A percentile compares a stretch with the other conserved stretches of the same genome.
Conservation (phyloP, 2,329 filamentous ascomycete species). For the Ophiostoma sp. region DNA sequence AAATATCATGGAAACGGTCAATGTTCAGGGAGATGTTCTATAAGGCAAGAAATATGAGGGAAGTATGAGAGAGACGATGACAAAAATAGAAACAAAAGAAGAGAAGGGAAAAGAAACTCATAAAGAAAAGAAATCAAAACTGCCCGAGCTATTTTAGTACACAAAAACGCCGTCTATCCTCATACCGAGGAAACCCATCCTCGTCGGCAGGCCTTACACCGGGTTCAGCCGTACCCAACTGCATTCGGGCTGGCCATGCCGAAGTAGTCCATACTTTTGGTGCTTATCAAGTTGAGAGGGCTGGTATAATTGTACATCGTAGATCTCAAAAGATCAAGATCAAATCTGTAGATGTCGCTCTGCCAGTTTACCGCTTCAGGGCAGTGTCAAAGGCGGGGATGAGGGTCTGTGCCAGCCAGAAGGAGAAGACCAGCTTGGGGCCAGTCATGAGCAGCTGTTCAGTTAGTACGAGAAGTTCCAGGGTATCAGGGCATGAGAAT, state of each 20-base stretch:
- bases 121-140: constrained; percentile 2
- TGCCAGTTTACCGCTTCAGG: constrained; percentile 25
- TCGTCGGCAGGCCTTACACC: not conserved
- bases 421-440: constrained; percentile 97
- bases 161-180: constrained; percentile 23
- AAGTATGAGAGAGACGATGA: constrained; percentile 4
- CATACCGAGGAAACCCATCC: constrained; percentile 5
- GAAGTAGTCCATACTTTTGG: not conserved
- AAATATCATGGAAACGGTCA: not conserved
- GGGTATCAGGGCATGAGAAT: not conserved
- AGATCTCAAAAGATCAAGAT: not conserved
- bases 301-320: not conserved
- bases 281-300: not conserved
- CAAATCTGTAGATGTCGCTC: not conserved
- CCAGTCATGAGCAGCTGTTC: constrained; percentile 87
- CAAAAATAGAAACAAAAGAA: constrained; percentile 6
- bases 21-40: constrained; percentile 14
- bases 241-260: not conserved
- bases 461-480: not conserved
- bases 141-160: constrained; percentile 20
- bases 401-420: constrained; percentile 97
- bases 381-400: constrained; percentile 76
- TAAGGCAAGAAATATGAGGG: constrained; percentile 11
- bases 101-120: not conserved
- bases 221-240: not conserved